A percentile compares a stretch with the other conserved stretches of the same genome.
phyloP scores from a whole-genome alignment of 352 stramenopile genomes.

The Pythium sp. region DNA sequence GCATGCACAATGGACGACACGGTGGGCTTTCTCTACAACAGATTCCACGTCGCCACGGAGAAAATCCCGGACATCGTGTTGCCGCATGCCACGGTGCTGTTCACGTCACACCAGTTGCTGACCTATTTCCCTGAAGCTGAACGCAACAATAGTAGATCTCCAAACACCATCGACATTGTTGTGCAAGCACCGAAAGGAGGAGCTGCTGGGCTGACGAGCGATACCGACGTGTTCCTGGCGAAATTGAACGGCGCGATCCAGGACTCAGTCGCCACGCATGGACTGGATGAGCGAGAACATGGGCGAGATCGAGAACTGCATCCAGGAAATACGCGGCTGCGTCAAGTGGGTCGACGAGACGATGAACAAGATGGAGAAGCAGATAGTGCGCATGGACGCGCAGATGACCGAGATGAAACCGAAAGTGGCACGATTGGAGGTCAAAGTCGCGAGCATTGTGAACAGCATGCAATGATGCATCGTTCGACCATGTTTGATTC shows the following conservation, averaged over 20 bases:
- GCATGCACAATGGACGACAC: not conserved
- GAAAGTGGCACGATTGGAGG: slow-evolving; percentile 6
- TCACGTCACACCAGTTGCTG: not conserved
- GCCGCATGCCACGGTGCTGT: not conserved
- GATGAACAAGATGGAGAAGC: slow-evolving; percentile 8
- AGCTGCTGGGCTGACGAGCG: not conserved
- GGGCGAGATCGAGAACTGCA: not conserved
- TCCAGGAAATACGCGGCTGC: not conserved
- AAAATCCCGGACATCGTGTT: not conserved
- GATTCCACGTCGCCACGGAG: not conserved
- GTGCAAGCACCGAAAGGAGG: not conserved
- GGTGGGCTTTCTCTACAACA: not conserved
- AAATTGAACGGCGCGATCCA: slow-evolving; percentile 1
- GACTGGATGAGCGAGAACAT: slow-evolving; percentile 2
- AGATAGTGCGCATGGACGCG: not conserved
- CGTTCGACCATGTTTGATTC: too few species aligned
- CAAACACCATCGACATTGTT: not conserved
- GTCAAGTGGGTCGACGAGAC: not conserved
- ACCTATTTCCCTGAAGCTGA: not conserved
- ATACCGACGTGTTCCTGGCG: not conserved
- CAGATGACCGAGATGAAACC: not conserved
- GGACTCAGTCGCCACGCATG: not conserved
- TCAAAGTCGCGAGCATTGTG: not conserved
- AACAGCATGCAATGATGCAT: not conserved
- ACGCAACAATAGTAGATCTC: not conserved